Base-by-base conservation (phyloP, 768 basidiomycete species). In the Filobasidium wieringae region DNA sequence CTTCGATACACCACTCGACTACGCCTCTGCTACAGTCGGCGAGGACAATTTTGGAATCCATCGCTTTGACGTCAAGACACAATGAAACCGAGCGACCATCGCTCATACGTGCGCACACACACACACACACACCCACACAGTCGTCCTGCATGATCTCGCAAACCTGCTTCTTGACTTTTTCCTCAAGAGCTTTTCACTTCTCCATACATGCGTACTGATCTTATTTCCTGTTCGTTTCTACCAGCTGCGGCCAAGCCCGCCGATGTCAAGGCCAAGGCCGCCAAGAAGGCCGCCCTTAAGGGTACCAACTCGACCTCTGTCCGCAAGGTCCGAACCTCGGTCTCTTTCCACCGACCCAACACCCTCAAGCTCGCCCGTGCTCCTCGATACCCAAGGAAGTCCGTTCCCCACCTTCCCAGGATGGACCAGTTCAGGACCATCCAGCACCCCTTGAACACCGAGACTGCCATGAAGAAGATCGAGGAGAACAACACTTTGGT, bases 401-500 rank as follows among this genome's bases (percentile, higher is more conserved):
- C 85, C 53, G 80, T 97, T 66, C 84, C 85, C 49, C 91, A 95
- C 80, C 83, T 81, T 3, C 89, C 91, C 29, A 79, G 93, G 64
- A 90, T 96, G 88, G 95, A 97, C 72, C 87, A 93, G 76, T 95
- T 84, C 81, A 81, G 90, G 77, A 91, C 88, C 41, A 88, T 96
- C 71, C 83, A 89, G 56, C 86, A 66, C 63, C 64, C 77, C 22
- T 65, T 78, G 61, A 93, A 90, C 83, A 93, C 90, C 15, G 92
- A 97, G 77, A 85, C 83, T 12, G 92, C 93, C 62, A 96, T 97
- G 93, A 93, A 96, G 83, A 95, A 99, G 83, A 99, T 99, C 58
- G 93, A 99, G 81, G 93, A 96, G 77, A 85, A 96, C 81, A 97
- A 99, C 78, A 99, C 95, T 31, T 82, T 97, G 58, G 95, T 99